Base-by-base conservation (phyloP, 2,329 filamentous ascomycete species). In the Phialemoniopsis sp. region DNA sequence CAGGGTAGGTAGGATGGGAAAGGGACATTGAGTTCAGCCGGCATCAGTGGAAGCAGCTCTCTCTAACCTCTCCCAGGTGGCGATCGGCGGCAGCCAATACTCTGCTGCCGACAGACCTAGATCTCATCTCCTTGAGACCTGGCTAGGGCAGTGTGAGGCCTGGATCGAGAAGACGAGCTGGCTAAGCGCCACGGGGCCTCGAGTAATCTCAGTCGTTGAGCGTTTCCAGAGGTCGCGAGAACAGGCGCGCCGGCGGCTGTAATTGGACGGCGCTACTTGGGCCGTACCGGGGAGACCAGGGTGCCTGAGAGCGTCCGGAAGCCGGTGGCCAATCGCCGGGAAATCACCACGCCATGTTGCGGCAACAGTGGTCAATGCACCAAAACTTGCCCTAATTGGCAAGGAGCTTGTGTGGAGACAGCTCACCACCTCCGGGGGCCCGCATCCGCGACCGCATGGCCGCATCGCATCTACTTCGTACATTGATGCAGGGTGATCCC, bases 241-340 rank as follows among this genome's bases (percentile, higher is more conserved):
- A 46, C 42, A 46, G 36, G 34, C 39, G 39, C 39, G 32, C n/a
- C 16, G 14, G 14, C 29, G 3, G 8, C 15, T 38, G 5, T 36
- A 17, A 45, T 42, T 45, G 43, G 43, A n/a, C 4, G 16, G 21
- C 21, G 21, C 21, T 26, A 6, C 21, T 10, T 19, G 29, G 6
- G 6, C n/a, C 30, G n/a, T 32, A 10, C 10, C 10, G 21, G 21
- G 6, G 21, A 10, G 21, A 26, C 21, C 21, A 26, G 21, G 21
- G 21, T 26, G 6, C 10, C 34, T 35, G 40, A 37, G 43, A 41
- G 40, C 39, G 6, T 26, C 34, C 37, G 40, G 38, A 42, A 41
- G 40, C 39, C 48, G 44, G 21, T 45, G 42, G 44, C 55, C 55
- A 56, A 58, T 57, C 54, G 43, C 41, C 34, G 35, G 13, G 13